Evolutionary conservation across 441 rosid genomes (phyloP).

Genomic region (Cnidoscolus chayamansa): DNA sequence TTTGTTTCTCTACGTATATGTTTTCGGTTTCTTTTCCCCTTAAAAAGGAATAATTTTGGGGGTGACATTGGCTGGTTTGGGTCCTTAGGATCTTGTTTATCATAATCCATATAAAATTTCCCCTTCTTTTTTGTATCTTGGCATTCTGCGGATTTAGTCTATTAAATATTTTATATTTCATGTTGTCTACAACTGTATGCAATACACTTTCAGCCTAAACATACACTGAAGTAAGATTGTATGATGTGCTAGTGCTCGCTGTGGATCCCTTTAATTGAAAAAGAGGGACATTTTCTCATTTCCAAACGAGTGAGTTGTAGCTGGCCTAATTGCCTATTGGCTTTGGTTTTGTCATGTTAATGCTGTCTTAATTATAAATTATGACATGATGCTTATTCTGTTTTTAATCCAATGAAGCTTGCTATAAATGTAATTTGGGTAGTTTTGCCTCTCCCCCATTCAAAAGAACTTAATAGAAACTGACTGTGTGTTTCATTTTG

Average conservation of each 20-base stretch:
- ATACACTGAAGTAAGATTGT: not conserved
- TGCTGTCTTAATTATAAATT: not conserved
- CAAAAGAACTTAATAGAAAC: not conserved
- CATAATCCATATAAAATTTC: not conserved
- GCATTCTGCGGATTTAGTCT: not conserved
- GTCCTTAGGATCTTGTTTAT: not conserved
- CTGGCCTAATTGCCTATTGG: not conserved
- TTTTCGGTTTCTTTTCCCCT: not conserved
- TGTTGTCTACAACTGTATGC: not conserved
- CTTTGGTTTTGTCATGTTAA: not conserved
- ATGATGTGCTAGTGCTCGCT: not conserved
- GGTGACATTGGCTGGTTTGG: not conserved
- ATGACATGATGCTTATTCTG: not conserved
- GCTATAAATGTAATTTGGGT: not conserved
- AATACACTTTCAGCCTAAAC: not conserved
- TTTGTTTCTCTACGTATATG: not conserved
- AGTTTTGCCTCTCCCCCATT: not conserved
- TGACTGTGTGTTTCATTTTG: not conserved
- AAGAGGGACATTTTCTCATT: not conserved
- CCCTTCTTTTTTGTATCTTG: not conserved
- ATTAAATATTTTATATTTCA: not conserved
- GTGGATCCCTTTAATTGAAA: not conserved
- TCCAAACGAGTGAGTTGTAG: not conserved
- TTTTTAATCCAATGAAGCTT: slow-evolving; percentile 1
- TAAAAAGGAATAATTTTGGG: not conserved